These are phyloP conservation scores for Luffa acutangula DNA, from an alignment of 306 rosid genomes.

Conservation along the genomic window DNA sequence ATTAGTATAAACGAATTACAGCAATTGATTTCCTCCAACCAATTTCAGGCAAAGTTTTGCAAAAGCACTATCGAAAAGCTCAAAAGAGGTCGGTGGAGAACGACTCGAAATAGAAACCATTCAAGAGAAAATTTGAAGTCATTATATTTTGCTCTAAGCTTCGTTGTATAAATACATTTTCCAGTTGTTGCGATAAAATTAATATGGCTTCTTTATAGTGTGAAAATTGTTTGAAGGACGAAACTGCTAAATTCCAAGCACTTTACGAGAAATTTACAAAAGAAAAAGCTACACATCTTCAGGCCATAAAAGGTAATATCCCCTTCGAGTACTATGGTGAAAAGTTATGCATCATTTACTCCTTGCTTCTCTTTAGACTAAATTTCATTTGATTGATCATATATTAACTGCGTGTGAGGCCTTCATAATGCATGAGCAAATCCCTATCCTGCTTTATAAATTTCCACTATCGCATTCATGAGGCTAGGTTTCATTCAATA, in stretches of 20 bases:
- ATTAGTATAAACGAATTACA: neutral
- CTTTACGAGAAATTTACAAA: constrained; percentile 64
- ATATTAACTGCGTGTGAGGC: neutral
- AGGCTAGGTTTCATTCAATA: neutral
- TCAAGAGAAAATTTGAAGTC: neutral
- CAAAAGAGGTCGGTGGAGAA: constrained; percentile 69
- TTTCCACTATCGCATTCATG: neutral
- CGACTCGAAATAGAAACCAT: neutral
- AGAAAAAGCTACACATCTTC: constrained; percentile 63
- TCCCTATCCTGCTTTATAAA: neutral
- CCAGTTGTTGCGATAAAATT: neutral
- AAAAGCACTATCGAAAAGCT: constrained; percentile 84
- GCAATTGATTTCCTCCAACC: neutral
- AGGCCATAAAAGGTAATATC: constrained; percentile 58
- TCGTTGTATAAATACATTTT: constrained; percentile 1
- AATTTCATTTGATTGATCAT: neutral
- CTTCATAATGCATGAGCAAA: neutral
- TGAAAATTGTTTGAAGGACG: constrained; percentile 71
- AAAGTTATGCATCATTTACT: neutral
- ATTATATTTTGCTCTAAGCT: neutral
- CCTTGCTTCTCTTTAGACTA: neutral
- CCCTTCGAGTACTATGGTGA: neutral
- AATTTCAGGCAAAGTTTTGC: constrained; percentile 67
- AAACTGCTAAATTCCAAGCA: constrained; percentile 62
- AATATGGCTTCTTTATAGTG: constrained; percentile 40